Base-by-base conservation (phyloP, 441 rosid genomes). In the Corymbia calophylla region DNA sequence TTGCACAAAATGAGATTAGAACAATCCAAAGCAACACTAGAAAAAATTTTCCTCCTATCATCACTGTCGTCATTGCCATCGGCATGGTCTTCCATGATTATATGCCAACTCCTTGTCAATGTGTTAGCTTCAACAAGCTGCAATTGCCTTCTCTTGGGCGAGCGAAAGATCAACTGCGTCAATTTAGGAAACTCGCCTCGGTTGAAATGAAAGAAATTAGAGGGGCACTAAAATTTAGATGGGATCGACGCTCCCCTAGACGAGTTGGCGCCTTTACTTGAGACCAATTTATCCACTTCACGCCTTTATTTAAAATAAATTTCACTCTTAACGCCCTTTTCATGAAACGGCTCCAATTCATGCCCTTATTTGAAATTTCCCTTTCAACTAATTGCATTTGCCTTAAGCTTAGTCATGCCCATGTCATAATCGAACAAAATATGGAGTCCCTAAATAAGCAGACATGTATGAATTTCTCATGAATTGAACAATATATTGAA, bases 231-330 rank as follows among this genome's bases (percentile, higher is more conserved):
- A 60, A 60, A 60, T 60, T 60, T 60, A 60, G 0, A 60, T 60
- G 8, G 66, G 25, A 27, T 60, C 0, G 2, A 12, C 15, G 2
- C 16, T 60, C 1, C 8, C 25, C 31, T 1, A 0, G 16, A 27
- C 3, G 2, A 56, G 3, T 23, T 23, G 0, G 1, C 3, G 2
- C 62, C 4, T 8, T 56, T 21, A 56, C 12, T 23, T 6, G 0
- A 23, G 1, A 23, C 1, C 25, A 9, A 56, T 1, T 56, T 56
- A 1, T 56, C 1, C n/a, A 60, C 0, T 60, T 11, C 16, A 27
- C 1, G 1, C 31, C 31, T 14, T 60, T 1, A 25, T 27, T 56
- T 56, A 0, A 60, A 27, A 27, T 60, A 27, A 0, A 7, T 10
- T 27, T 60, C 11, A 2, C 31, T 60, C 16, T 60, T 3, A 3